Evolutionary conservation across 345 rosid species (phyloP), one percentile per base, ranked within the genome.

Genomic region (Aquilaria malaccensis): DNA sequence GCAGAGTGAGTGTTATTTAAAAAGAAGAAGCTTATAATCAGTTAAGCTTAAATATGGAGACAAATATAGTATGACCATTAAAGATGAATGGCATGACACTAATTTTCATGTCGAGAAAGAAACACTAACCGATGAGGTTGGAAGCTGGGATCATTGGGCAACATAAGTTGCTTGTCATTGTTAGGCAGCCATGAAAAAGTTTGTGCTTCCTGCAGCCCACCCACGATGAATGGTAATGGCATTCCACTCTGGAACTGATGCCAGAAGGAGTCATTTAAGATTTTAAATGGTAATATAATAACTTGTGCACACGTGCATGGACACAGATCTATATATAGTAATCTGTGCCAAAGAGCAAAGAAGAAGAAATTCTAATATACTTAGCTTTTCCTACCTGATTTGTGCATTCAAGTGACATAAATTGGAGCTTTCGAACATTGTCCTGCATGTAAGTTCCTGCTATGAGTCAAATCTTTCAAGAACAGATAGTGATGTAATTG

Each of bases 111-210:
- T 33, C 33, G 22, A 13, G 43, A 13, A 52, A 47, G 13, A 51
- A 51, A 50, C 10, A 45, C 73, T 72, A 62, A 86, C 98, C 83
- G 74, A 22, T 77, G 81, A 22, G 81, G 77, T 43, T 83, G 81
- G 74, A 79, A 78, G 61, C 72, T 79, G 45, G 82, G 74, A 30
- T 82, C 95, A 64, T 75, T 79, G 51, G 79, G 76, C 70, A 86
- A 69, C 47, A 88, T 57, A 15, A 80, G 55, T 33, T 81, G 84
- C 63, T 79, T 80, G 60, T 82, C 90, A 56, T 72, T 76, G 37
- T 75, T 79, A 10, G 87, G 81, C 72, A 80, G 84, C 98, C 98
- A 91, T 9, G 89, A 64, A 13, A 83, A 45, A 0, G 85, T 77
- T 50, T 81, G 87, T 53, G 74, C 76, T 70, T 81, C 88, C 76